Evolutionary conservation across 192 early-diverging fungal genomes (phyloP), one percentile per base, ranked within the genome.

Genomic region (Linnemannia elongata): DNA sequence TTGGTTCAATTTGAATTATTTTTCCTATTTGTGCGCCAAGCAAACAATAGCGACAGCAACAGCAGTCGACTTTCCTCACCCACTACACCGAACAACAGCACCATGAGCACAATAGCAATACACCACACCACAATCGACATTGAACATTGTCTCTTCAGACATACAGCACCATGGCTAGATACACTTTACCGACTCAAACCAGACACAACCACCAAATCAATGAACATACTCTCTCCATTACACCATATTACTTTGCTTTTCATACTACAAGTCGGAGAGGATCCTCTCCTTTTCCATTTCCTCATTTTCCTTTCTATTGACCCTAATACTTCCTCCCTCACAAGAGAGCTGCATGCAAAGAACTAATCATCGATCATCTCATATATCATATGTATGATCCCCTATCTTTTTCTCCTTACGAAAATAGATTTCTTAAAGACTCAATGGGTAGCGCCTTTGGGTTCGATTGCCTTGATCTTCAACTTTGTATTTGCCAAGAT

Each of bases 401-500:
- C 42, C 24, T 41, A 57, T 72, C 36, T 66, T 27, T 27, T 60
- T 17, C 30, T 30, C 13, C 15, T 30, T 66, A 30, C 60, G 27
- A 66, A 66, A 66, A 22, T 85, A 93, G 93, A 93, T 75, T 93
- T 88, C 87, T 81, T 92, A 17, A 92, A 92, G 60, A 89, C 91
- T 24, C 91, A 92, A 80, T 92, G 93, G 91, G 93, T 92, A 9
- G 91, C 91, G 38, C 91, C 91, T 38, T 74, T 93, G 33, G 93
- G 92, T 13, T 89, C 89, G 57, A 85, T 90, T 15, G 89, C 91
- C 17, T 75, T 93, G 66, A 93, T 93, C 70, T 93, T 90, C 81
- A 93, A 93, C 74, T 93, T 92, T 74, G 70, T 93, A 36, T 93
- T 93, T 89, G 92, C 92, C 45, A 91, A 90, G 79, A 87, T 91